Conservation (phyloP, 768 basidiomycete species). For the Leucocoprinus leucothites region DNA sequence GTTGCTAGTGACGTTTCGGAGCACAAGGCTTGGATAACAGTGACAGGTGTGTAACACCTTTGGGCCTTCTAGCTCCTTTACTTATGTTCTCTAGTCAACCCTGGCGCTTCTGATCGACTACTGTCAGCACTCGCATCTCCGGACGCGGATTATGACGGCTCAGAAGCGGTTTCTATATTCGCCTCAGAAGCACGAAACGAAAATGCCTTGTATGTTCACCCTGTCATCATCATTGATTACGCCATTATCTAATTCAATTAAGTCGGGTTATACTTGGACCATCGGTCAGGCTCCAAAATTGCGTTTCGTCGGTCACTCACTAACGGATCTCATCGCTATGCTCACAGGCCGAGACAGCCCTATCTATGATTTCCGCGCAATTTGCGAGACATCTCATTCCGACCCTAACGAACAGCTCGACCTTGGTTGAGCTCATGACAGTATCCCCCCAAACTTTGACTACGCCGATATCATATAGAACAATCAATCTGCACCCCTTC, state of each 20-base stretch:
- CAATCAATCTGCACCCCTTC: slow-evolving; percentile 54
- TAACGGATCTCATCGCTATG: not conserved
- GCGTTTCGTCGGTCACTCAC: not conserved
- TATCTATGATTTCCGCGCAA: slow-evolving; percentile 30
- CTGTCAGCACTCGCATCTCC: slow-evolving; percentile 32
- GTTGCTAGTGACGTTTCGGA: slow-evolving; percentile 44
- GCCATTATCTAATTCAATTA: not conserved
- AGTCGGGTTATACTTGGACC: slow-evolving; percentile 33
- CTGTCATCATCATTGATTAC: not conserved
- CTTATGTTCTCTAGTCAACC: slow-evolving; percentile 31
- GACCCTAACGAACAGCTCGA: slow-evolving; percentile 25
- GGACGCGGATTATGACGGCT: slow-evolving; percentile 44
- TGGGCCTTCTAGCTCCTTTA: not conserved
- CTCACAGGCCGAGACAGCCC: slow-evolving; percentile 29
- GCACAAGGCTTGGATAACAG: slow-evolving; percentile 51
- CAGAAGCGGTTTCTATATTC: slow-evolving; percentile 46
- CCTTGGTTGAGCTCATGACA: slow-evolving; percentile 32
- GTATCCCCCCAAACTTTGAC: slow-evolving; percentile 48
- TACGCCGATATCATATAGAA: slow-evolving; percentile 43
- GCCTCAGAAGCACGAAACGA: slow-evolving; percentile 24
- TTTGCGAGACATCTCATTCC: slow-evolving; percentile 30
- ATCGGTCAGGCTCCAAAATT: slow-evolving; percentile 21
- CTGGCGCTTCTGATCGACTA: slow-evolving; percentile 35
- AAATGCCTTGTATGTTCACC: slow-evolving; percentile 39
- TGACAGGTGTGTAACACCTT: slow-evolving; percentile 40